phyloP scores from a whole-genome alignment of 2,329 filamentous ascomycete species.

The Xylogone sp. region DNA sequence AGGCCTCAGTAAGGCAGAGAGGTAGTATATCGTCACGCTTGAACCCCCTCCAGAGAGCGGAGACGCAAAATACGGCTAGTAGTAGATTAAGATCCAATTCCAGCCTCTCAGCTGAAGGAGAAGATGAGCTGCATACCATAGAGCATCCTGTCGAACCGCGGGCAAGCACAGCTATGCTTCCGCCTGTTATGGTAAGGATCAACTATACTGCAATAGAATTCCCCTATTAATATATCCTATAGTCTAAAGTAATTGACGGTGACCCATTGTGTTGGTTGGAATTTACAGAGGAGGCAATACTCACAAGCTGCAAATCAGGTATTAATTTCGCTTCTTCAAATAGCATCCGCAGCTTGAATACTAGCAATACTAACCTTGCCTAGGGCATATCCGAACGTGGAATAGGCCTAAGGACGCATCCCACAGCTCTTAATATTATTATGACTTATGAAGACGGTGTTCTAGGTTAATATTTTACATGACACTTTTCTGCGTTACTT shows the following conservation, averaged over 20 bases:
- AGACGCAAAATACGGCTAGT: conserved; percentile 57
- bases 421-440: conserved; percentile 5
- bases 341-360: background rate
- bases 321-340: conserved; percentile 32
- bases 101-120: conserved; percentile 49
- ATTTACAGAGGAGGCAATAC: conserved; percentile 91
- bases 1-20: conserved; percentile 54
- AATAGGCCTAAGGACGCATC: conserved; percentile 16
- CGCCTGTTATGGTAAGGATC: conserved; percentile 77
- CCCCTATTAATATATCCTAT: conserved; percentile 15
- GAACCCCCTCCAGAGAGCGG: conserved; percentile 48
- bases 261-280: conserved; percentile 86
- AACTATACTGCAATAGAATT: conserved; percentile 7
- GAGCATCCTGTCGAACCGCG: conserved; percentile 83
- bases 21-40: conserved; percentile 47
- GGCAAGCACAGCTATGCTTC: conserved; percentile 77
- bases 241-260: conserved; percentile 80
- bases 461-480: background rate
- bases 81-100: conserved; percentile 69
- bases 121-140: conserved; percentile 53
- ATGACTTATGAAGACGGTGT: background rate
- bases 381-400: conserved; percentile 24
- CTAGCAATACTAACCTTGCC: conserved; percentile 1
- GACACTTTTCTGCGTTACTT: background rate
- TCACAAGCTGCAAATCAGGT: conserved; percentile 91